Base-by-base conservation (phyloP, 2,329 filamentous ascomycete genomes). In the Geosmithia putterillii region DNA sequence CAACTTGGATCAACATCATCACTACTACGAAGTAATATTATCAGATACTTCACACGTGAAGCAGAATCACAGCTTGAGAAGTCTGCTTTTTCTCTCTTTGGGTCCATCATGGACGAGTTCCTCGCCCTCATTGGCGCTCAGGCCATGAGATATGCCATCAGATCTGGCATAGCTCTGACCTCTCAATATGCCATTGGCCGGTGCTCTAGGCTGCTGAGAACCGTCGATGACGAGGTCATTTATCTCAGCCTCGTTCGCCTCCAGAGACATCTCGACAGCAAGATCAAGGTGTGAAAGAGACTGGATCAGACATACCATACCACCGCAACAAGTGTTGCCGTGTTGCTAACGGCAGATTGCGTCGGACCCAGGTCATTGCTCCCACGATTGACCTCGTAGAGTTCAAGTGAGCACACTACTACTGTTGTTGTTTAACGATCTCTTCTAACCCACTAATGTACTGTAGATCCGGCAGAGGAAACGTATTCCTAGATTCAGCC, bases 311-410 rank as follows among this genome's bases (percentile, higher is more conserved):
- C 35, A 8, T 38, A n/a, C 7, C 35, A 17, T 9, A 9, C n/a
- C 9, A n/a, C 35, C 10, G 28, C 28, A 32, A 32, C 28, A 32
- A 32, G 28, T 32, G 28, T 32, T 32, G 28, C 28, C 28, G 10
- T 32, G 4, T 28, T 41, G 14, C 25, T 41, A 9, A 41, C 21
- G 10, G 19, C 2, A 21, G 12, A 15, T 21, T 25, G 23, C 10
- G 23, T 25, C 10, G n/a, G 37, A 41, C 35, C 25, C 48, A 86
- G 79, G 86, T 95, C 50, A 81, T 95, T 39, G 88, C 87, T 10
- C 89, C 89, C 1, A 85, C 87, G 9, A 90, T 94, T 54, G 87
- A 95, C 57, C 80, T 95, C 69, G 87, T 95, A 53, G 86, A 95
- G 59, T 74, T 95, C 53, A 92, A 92, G 81, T 85, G 60, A 52